phyloP scores from a whole-genome alignment of 768 basidiomycete species.

The Hygrophorus pudorinus region DNA sequence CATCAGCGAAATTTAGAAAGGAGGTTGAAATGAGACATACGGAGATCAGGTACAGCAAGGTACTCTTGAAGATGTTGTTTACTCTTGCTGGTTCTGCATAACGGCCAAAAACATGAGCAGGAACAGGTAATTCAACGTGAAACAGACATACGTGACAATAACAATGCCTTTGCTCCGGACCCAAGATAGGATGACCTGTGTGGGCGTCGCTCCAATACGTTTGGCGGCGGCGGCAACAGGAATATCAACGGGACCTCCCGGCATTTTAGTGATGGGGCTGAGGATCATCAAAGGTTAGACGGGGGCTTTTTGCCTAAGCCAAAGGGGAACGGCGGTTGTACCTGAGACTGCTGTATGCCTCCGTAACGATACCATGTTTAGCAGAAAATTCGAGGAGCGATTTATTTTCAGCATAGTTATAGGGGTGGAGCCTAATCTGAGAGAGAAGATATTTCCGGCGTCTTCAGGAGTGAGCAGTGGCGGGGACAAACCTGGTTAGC shows the following conservation, averaged over 20 bases:
- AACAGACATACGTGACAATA: slow-evolving; percentile 48
- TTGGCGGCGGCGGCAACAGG: slow-evolving; percentile 42
- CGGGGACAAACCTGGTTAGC: slow-evolving; percentile 53
- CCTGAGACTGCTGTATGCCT: slow-evolving; percentile 48
- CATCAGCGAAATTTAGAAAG: too few relatives aligned
- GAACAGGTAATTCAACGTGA: neutral
- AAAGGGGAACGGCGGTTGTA: too few relatives aligned
- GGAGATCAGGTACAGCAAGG: slow-evolving; percentile 51
- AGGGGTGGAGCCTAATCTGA: slow-evolving; percentile 47
- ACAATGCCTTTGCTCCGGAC: slow-evolving; percentile 54
- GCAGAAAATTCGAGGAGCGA: slow-evolving; percentile 36
- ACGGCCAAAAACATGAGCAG: neutral
- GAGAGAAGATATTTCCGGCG: neutral
- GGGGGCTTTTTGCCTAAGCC: too few relatives aligned
- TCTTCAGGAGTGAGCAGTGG: neutral
- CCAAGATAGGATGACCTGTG: slow-evolving; percentile 66
- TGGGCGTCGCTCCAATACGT: slow-evolving; percentile 43
- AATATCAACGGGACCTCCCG: slow-evolving; percentile 57
- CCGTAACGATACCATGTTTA: slow-evolving; percentile 40
- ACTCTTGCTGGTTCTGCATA: slow-evolving; percentile 45
- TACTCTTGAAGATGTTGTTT: slow-evolving; percentile 58
- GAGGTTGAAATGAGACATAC: slow-evolving; percentile 20
- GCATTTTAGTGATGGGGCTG: slow-evolving; percentile 48
- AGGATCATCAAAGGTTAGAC: too few relatives aligned
- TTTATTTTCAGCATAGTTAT: slow-evolving; percentile 41